Conservation (phyloP, 352 stramenopile genomes). For the Pythium folliculosum region DNA sequence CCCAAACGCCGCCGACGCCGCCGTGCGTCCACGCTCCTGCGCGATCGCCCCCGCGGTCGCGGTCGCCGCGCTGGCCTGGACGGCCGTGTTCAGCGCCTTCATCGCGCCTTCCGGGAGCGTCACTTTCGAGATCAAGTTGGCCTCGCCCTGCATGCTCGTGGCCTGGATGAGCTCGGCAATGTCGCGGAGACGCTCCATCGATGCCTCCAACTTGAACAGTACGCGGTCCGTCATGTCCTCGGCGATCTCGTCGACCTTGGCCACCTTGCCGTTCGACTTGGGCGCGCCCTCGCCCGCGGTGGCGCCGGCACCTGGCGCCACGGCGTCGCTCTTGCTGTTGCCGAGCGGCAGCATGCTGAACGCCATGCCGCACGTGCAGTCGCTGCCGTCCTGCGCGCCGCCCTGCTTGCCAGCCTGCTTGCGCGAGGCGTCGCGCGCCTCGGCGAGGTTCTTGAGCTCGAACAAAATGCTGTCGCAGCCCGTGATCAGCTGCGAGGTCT, state of each 20-base stretch:
- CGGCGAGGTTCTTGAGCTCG: constrained; percentile 73
- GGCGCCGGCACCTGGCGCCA: constrained; percentile 3
- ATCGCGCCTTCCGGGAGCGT: constrained; percentile 61
- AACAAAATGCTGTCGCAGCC: constrained; percentile 76
- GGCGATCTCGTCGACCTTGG: constrained; percentile 52
- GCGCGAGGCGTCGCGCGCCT: constrained; percentile 52
- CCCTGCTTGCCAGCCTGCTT: constrained; percentile 40
- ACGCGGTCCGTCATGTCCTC: constrained; percentile 83
- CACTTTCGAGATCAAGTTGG: constrained; percentile 77
- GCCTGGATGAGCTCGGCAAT: constrained; percentile 81
- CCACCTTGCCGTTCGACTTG: constrained; percentile 4
- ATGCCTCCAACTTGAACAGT: constrained; percentile 73
- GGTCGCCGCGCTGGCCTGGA: constrained; percentile 63
- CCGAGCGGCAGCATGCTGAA: constrained; percentile 62
- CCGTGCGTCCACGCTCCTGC: constrained; percentile 59
- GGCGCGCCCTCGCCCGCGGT: not conserved
- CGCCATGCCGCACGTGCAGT: constrained; percentile 59
- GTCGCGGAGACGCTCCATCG: constrained; percentile 68
- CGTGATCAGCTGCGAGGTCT: constrained; percentile 76
- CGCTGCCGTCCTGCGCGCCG: constrained; percentile 27
- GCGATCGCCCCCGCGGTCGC: constrained; percentile 73
- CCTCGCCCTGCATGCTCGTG: constrained; percentile 84
- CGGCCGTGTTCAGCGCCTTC: constrained; percentile 49
- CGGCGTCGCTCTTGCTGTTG: constrained; percentile 20
- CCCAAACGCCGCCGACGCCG: constrained; percentile 45